Evolutionary conservation across 2,329 filamentous ascomycete genomes (phyloP).

Genomic region (Pseudogymnoascus sp.): DNA sequence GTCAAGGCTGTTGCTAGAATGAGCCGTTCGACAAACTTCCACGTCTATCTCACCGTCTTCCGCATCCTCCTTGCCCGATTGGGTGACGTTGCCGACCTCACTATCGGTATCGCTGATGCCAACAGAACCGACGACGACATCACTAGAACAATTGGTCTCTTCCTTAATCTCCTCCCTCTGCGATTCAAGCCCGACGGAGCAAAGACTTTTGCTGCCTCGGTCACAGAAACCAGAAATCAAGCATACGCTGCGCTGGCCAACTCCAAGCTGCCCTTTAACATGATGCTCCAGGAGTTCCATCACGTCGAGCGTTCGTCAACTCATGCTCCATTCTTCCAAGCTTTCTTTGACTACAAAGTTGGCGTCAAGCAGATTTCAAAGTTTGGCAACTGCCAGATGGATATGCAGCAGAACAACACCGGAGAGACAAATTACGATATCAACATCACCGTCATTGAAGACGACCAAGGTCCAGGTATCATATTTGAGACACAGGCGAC

Average conservation of each 20-base stretch:
- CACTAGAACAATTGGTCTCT: constrained; percentile 36
- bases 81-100: constrained; percentile 32
- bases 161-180: constrained; percentile 43
- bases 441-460: constrained; percentile 14
- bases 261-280: constrained; percentile 19
- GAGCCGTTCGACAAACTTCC: constrained; percentile 34
- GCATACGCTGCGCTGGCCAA: constrained; percentile 19
- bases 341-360: constrained; percentile 18
- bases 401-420: constrained; percentile 16
- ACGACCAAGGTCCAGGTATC: constrained; percentile 9
- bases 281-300: constrained; percentile 18
- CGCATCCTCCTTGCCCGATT: constrained; percentile 32
- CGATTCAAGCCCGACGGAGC: constrained; percentile 27
- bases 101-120: constrained; percentile 42
- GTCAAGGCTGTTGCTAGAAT: constrained; percentile 23
- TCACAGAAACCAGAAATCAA: constrained; percentile 22
- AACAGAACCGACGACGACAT: constrained; percentile 30
- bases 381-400: constrained; percentile 19
- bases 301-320: constrained; percentile 18
- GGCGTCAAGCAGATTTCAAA: constrained; percentile 19
- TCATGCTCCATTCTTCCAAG: constrained; percentile 20
- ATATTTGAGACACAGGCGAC: constrained; percentile 12
- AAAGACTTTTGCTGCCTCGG: constrained; percentile 27
- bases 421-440: constrained; percentile 29
- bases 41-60: constrained; percentile 39